Base-by-base conservation (phyloP, 495 filamentous ascomycete species). In the Talaromyces trachyspermus region DNA sequence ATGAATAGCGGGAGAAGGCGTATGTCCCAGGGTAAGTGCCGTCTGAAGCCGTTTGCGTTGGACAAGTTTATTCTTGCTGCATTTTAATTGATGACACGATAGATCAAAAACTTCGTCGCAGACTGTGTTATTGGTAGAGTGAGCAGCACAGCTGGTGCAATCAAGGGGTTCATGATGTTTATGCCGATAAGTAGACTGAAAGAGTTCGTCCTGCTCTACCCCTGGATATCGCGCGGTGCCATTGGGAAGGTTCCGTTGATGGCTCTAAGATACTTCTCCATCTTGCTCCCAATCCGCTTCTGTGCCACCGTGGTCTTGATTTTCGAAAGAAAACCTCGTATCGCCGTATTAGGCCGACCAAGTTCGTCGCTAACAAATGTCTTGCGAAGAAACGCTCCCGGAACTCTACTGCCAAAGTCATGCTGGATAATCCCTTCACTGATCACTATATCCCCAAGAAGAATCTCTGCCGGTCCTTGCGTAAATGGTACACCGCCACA, bases 391-490 rank as follows among this genome's bases (percentile, higher is more conserved):
- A 62, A 61, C 12, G 49, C 51, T 46, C 51, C 48, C 2, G 59
- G 57, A 27, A 57, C 55, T 36, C 54, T 60, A 17, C 56, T 49
- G 19, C 68, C 69, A 48, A 67, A 59, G 37, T 66, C 62, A 48
- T 66, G 66, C 39, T 73, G 54, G 8, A 71, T 46, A 7, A 71
- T 46, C 9, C 39, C 41, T 1, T 59, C 62, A 48, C 68, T 70
- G 39, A 76, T 63, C 17, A 74, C 56, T 0, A 74, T 63, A 50
- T 76, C 70, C 3, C 72, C 70, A 1, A 74, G 58, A 15, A 69
- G 43, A 10, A 68, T 48, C 18, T 64, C 57, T 6, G 46, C 39
- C 5, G 19, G 32, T 2, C 41, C 18, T 11, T 49, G 27, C 3
- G 25, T 26, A 22, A 6, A 51, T 30, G 63, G 61, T 3, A 55